Evolutionary conservation across 192 early-diverging fungal species (phyloP), one percentile per base, ranked within the genome.

Genomic region (Backusella parvicylindrica): DNA sequence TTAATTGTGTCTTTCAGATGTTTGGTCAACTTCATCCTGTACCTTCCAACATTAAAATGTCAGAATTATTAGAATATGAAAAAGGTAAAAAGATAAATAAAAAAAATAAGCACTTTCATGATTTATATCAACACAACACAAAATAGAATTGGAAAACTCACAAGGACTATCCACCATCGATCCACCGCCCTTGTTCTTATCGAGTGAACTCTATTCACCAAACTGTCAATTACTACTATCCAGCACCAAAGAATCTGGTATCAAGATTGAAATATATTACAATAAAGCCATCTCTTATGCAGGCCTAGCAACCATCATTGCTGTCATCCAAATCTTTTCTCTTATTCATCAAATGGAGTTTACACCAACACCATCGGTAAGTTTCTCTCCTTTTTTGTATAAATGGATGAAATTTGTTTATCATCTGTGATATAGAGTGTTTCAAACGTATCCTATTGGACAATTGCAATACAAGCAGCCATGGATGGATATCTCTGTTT

Each of bases 401-500:
- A n/a, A n/a, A n/a, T n/a, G n/a, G n/a, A n/a, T n/a, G n/a, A n/a
- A n/a, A n/a, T n/a, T n/a, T n/a, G n/a, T n/a, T n/a, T n/a, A n/a
- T n/a, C n/a, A n/a, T n/a, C n/a, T n/a, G n/a, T n/a, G n/a, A n/a
- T n/a, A n/a, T n/a, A 86, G 84, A 85, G 84, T 75, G 79, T 91
- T 38, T 85, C 89, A 32, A 89, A 89, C 74, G 85, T 93, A 23
- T 92, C 92, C 23, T 90, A 90, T 72, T 85, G 86, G 81, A 84
- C 84, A 2, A 86, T 93, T 56, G 81, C 86, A 0, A 83, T 89
- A 66, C 88, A 90, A 77, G 82, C 88, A 6, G 77, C 92, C 28
- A 85, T 91, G 68, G 90, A 91, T 75, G 84, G 84, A n/a, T 89
- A 91, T 76, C 69, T 89, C 6, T 92, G 88, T 66, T 71, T 92